Conservation (phyloP, 2,329 filamentous ascomycete species). For the Elsinoe fawcettii region DNA sequence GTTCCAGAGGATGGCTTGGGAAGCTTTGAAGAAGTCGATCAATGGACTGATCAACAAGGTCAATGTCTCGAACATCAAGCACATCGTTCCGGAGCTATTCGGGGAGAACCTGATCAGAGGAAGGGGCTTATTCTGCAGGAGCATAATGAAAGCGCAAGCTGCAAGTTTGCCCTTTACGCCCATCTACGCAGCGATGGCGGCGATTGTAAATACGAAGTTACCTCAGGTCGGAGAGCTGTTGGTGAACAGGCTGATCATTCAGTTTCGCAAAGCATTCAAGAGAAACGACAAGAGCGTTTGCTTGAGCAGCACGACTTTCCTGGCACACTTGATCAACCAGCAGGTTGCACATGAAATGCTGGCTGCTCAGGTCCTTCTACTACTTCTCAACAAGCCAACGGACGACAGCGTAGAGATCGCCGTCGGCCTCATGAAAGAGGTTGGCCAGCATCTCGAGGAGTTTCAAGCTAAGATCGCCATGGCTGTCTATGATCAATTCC, state of each 20-base stretch:
- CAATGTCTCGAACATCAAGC: conserved; percentile 96
- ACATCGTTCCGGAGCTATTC: conserved; percentile 93
- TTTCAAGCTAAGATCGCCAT: conserved; percentile 85
- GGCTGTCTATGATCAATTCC: conserved; percentile 90
- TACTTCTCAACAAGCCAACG: conserved; percentile 91
- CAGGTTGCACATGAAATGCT: conserved; percentile 93
- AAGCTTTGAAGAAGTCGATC: conserved; percentile 96
- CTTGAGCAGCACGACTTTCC: conserved; percentile 83
- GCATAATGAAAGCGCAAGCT: conserved; percentile 97
- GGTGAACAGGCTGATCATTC: conserved; percentile 73
- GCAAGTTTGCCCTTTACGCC: conserved; percentile 92
- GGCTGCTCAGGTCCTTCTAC: conserved; percentile 80
- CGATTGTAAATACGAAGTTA: conserved; percentile 95
- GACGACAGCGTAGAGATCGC: conserved; percentile 98
- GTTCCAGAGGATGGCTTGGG: conserved; percentile 98
- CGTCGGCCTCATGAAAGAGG: conserved; percentile 83
- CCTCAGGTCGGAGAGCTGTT: conserved; percentile 90
- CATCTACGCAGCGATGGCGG: conserved; percentile 91
- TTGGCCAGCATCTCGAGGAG: conserved; percentile 88
- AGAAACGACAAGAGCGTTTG: conserved; percentile 96
- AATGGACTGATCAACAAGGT: conserved; percentile 99
- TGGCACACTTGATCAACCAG: conserved; percentile 92
- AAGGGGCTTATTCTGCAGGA: conserved; percentile 84
- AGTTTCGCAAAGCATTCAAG: conserved; percentile 93
- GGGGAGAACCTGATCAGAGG: conserved; percentile 88